Conservation (phyloP, 345 rosid species). For the rapeseed (Brassica napus) region Da-Ae NC_063452.1:2832001-2832500, state of each 20-base stretch:
- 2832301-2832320: neutral
- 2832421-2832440: conserved; percentile 18
- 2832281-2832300: neutral
- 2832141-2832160: conserved; percentile 6
- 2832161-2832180: neutral
- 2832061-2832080: neutral
- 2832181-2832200: conserved; percentile 15
- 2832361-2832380: neutral
- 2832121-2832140: neutral
- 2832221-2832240: neutral
- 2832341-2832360: neutral
- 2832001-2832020: conserved; percentile 2
- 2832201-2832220: conserved; percentile 9
- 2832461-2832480: neutral
- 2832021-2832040: neutral
- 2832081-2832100: neutral
- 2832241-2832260: neutral
- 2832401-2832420: conserved; percentile 15
- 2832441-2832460: neutral
- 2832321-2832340: neutral
- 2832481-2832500: conserved; percentile 11
- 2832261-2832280: neutral
- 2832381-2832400: neutral
- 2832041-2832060: conserved; percentile 8
- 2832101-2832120: neutral